Percentiles rank a stretch among this genome's conserved stretches.
These are phyloP conservation scores for Lactarius akahatsu DNA, from an alignment of 768 basidiomycete species.

Conservation along the genomic window DNA sequence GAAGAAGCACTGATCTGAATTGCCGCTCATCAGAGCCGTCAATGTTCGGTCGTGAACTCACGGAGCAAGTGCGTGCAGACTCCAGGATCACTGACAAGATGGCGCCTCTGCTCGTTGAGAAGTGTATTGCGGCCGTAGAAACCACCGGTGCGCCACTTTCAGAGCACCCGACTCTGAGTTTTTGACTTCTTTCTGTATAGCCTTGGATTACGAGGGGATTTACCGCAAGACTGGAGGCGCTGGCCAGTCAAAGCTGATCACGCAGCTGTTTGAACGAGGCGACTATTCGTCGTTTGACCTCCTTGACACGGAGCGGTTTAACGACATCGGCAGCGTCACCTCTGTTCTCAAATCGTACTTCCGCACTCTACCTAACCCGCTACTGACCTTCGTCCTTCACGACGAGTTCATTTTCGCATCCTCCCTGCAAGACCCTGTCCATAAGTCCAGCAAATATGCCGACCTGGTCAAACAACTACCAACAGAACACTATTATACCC, in stretches of 20 bases:
- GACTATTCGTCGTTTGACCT: slow-evolving; percentile 90
- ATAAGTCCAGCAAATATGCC: slow-evolving; percentile 60
- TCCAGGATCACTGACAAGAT: slow-evolving; percentile 54
- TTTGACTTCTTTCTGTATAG: slow-evolving; percentile 39
- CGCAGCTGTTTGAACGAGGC: slow-evolving; percentile 90
- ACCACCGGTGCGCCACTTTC: slow-evolving; percentile 56
- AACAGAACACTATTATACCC: slow-evolving; percentile 81
- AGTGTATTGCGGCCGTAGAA: slow-evolving; percentile 95
- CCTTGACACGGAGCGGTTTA: slow-evolving; percentile 83
- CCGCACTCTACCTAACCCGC: slow-evolving; percentile 85
- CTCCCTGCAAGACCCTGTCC: slow-evolving; percentile 58
- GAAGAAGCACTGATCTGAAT: slow-evolving; percentile 22
- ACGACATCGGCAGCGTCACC: slow-evolving; percentile 95
- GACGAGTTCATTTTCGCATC: slow-evolving; percentile 84
- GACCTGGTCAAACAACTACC: slow-evolving; percentile 79
- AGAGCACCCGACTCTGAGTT: background rate
- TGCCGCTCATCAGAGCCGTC: slow-evolving; percentile 58
- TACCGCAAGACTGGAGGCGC: slow-evolving; percentile 97
- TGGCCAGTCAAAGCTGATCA: slow-evolving; percentile 88
- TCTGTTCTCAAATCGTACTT: slow-evolving; percentile 97
- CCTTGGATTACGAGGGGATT: slow-evolving; percentile 95
- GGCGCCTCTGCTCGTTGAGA: slow-evolving; percentile 89
- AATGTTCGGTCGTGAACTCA: slow-evolving; percentile 89
- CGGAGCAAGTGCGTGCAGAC: slow-evolving; percentile 79
- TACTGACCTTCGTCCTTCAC: slow-evolving; percentile 88